Evolutionary conservation across 139 green algal species (phyloP), one percentile per base, ranked within the genome.

Genomic region (Chlorella sorokiniana): DNA sequence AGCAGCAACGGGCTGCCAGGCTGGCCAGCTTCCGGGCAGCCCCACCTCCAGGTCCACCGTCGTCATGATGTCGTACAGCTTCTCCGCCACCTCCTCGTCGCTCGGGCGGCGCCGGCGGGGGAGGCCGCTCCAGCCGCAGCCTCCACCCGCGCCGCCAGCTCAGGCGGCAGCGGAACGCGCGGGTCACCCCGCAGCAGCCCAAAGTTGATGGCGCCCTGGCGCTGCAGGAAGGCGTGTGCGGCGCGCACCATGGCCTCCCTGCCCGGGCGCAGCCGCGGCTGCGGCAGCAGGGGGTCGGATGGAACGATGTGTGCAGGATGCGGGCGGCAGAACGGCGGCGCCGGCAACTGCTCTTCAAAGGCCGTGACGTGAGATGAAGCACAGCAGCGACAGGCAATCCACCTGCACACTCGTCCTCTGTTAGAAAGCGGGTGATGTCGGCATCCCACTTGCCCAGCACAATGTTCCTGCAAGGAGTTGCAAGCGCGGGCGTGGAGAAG

Each of bases 121-220:
- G 37, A 35, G 16, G 37, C 40, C 20, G 42, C 25, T 20, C 18
- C 44, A 37, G 44, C 37, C 59, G 40, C 40, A 20, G 20, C 22
- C 65, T 65, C n/a, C 76, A 77, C 42, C 65, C 40, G 59, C 6
- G 44, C 42, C 23, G 27, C 40, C n/a, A 83, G 45, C 29, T 40
- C 81, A 65, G n/a, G 37, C 48, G 61, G 65, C 51, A 83, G 74
- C 61, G 69, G 72, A 10, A 83, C 38, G 3, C 41, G 44, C 20
- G 88, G 84, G 63, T 89, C 88, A 1, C 63, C 74, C 29, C 71
- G 20, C 40, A 93, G 70, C 48, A 91, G 40, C 16, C 93, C 93
- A 67, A 92, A 86, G 78, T 96, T 96, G 84, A 96, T 94, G 81
- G 81, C 82, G 1, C 92, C 93, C 71, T 94, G 86, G 40, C 89